phyloP scores from a whole-genome alignment of 2,329 filamentous ascomycete genomes.

The Dryadomyces quercivorus region DNA sequence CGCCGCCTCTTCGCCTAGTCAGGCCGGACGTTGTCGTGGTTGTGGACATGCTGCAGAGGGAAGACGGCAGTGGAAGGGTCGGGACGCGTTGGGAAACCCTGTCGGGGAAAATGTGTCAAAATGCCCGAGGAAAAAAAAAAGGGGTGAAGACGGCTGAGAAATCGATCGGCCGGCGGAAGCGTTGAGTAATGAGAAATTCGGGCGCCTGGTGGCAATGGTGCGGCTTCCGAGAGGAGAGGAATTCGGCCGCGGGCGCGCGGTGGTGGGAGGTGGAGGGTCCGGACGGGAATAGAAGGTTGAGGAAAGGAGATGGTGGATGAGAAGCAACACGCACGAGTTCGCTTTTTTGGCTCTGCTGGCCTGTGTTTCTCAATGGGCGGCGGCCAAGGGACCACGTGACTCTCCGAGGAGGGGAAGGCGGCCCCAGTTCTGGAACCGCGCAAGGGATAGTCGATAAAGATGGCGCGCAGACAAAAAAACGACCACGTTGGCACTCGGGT shows the following conservation, averaged over 20 bases:
- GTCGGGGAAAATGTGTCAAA: background rate
- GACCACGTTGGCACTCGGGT: background rate
- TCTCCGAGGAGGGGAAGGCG: background rate
- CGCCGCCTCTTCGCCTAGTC: conserved; percentile 57
- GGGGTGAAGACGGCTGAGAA: background rate
- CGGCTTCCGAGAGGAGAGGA: background rate
- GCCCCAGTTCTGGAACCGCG: background rate
- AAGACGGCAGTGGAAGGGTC: background rate
- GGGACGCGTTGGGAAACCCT: background rate
- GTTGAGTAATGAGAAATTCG: background rate
- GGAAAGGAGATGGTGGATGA: background rate
- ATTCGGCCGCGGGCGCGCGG: background rate
- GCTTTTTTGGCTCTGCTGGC: background rate
- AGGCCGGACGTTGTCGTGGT: conserved; percentile 27
- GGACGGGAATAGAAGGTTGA: background rate
- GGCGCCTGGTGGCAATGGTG: background rate
- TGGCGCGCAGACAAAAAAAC: background rate
- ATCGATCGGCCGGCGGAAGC: background rate
- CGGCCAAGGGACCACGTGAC: background rate
- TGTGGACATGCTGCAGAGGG: conserved; percentile 6
- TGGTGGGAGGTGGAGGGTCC: background rate
- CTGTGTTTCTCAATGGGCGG: background rate
- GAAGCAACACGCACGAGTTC: background rate
- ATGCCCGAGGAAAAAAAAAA: background rate
- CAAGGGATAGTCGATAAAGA: background rate